Base-by-base conservation (phyloP, 2,329 filamentous ascomycete genomes). In the Elsinoe necatrix region DNA sequence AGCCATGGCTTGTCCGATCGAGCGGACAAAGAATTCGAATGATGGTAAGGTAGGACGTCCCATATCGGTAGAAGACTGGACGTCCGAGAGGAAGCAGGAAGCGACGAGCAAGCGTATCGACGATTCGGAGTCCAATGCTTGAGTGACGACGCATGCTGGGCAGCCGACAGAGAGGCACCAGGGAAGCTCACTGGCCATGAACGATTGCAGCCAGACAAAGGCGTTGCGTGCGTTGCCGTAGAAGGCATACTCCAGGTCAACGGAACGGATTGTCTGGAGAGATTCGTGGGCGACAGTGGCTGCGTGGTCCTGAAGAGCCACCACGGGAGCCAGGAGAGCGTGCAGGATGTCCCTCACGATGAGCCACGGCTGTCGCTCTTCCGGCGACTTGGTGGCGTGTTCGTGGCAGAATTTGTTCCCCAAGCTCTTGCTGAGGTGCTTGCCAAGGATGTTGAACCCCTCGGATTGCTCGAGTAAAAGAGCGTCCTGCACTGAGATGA, bases 321-420 rank as follows among this genome's bases (percentile, higher is more conserved):
- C 77, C 7, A 83, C 69, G n/a, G 80, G 80, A 51, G 80, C 75
- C 54, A 81, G 73, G 12, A 82, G 71, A 31, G 79, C 79, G 62
- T 82, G 80, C 55, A 82, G 75, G 55, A 82, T 75, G 59, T 82
- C 79, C 63, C 80, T 79, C 61, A 81, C 78, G 18, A 81, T 71
- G 12, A 78, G 67, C 71, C 73, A 77, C 56, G 68, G 68, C 39
- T 71, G 67, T 31, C 67, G 64, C 18, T 69, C 64, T 16, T 69
- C 63, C 1, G 57, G 18, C 27, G 68, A 64, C 56, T 66, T 68
- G 54, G 65, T 61, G 8, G 64, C 58, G 60, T 78, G 76, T 12
- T 67, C 57, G 29, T 66, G 57, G 67, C 75, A 78, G 59, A 77
- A 75, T 58, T 64, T 71, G 66, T 73, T 71, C 58, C 55, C 61